Evolutionary conservation across 108 stramenopile genomes (phyloP), one percentile per base, ranked within the genome.

Genomic region (Skeletonema grethae): DNA sequence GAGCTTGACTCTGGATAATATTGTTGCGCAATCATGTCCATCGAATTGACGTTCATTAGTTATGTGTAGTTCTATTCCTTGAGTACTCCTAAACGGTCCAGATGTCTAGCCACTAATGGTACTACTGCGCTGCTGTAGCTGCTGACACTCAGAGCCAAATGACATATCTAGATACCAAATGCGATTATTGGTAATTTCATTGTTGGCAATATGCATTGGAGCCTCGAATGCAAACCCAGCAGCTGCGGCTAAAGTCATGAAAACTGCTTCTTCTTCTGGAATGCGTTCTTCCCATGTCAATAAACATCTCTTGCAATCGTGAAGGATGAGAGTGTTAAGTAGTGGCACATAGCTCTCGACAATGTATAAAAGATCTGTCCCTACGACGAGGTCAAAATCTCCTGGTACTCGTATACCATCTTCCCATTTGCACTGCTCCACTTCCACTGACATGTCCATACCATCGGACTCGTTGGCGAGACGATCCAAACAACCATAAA

Each of bases 111-210:
- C 32, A 34, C 32, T 34, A 34, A 1, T 34, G 32, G 32, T 34
- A 34, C 32, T 34, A 28, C 25, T 28, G 25, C 25, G 25, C 25
- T 28, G 25, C 25, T 28, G 32, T 7, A 3, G 32, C 32, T 34
- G 32, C 32, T 34, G 32, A 34, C 32, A 4, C 32, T 34, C 7
- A 43, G 41, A 43, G 15, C 41, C 41, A 22, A 53, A 53, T 0
- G 22, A 53, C 50, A 53, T 53, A 22, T 53, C 50, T 22, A 53
- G 16, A 53, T 53, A 53, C 50, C 50, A 53, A 53, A 53, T 53
- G 9, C 8, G 50, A 53, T 24, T 53, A n/a, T 53, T 53, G 6
- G 50, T 53, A 53, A 53, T 16, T 9, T 53, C 50, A 53, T 53
- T 53, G 50, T 22, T 53, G 22, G 50, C 50, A 53, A 53, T 22